Evolutionary conservation across 1,284 basidiomycete genomes (phyloP).

Genomic region (Lentinula novae-zelandiae): DNA sequence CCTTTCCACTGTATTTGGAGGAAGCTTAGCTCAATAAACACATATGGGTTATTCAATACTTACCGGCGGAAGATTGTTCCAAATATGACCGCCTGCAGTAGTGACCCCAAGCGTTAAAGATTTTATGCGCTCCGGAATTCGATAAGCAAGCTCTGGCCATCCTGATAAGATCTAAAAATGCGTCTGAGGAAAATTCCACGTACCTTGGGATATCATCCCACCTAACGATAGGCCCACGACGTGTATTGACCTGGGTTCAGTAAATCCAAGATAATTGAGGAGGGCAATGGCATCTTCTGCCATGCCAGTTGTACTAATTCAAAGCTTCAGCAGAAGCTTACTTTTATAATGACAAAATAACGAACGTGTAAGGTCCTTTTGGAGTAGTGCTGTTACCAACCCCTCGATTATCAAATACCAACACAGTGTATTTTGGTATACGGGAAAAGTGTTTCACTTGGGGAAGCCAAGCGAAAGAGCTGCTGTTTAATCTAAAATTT

Average conservation of each 20-base stretch:
- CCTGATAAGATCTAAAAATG: not conserved
- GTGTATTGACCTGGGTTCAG: conserved; percentile 49
- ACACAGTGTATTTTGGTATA: conserved; percentile 46
- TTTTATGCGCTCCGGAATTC: conserved; percentile 62
- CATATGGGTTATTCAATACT: not conserved
- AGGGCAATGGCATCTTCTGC: conserved; percentile 72
- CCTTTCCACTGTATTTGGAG: conserved; percentile 7
- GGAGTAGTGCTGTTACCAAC: conserved; percentile 78
- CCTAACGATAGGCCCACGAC: conserved; percentile 81
- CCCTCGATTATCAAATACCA: conserved; percentile 88
- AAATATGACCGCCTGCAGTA: conserved; percentile 56
- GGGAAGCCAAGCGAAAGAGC: conserved; percentile 57
- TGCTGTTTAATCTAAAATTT: conserved; percentile 48
- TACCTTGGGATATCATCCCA: conserved; percentile 84
- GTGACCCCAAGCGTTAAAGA: conserved; percentile 72
- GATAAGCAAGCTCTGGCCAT: conserved; percentile 55
- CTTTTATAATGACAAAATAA: conserved; percentile 6
- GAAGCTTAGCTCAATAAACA: not conserved
- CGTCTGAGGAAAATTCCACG: conserved; percentile 19
- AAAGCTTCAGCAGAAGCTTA: not conserved
- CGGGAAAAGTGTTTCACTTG: conserved; percentile 60
- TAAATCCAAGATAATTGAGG: conserved; percentile 76
- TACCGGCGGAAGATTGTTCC: conserved; percentile 60
- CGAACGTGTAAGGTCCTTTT: conserved; percentile 62
- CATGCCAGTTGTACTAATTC: conserved; percentile 67